phyloP scores from a whole-genome alignment of 179 eudicot genomes.

The Heliamphora pulchella region DNA sequence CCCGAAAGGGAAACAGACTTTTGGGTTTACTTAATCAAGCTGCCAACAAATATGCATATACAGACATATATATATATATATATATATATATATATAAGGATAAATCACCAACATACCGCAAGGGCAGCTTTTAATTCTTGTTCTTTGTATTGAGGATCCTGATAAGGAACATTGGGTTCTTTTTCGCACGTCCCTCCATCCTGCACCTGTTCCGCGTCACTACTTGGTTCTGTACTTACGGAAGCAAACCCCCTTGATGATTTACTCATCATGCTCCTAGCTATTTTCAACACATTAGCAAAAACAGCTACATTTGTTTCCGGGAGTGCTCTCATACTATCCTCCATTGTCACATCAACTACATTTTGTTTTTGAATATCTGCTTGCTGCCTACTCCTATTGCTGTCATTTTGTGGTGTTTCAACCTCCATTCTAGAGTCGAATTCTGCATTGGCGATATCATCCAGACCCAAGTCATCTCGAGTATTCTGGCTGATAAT shows the following conservation, averaged over 20 bases:
- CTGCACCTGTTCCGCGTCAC: slow-evolving; percentile 23
- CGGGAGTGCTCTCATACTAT: slow-evolving; percentile 39
- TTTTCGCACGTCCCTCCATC: slow-evolving; percentile 26
- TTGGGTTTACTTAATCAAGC: not conserved
- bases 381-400: slow-evolving; percentile 31
- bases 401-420: slow-evolving; percentile 34
- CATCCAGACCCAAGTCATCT: slow-evolving; percentile 32
- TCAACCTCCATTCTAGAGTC: slow-evolving; percentile 29
- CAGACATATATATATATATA: not conserved
- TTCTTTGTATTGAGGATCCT: slow-evolving; percentile 36
- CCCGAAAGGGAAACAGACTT: not conserved
- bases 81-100: not conserved
- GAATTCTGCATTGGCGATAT: slow-evolving; percentile 31
- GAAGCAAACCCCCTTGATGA: slow-evolving; percentile 40
- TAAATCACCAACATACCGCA: slow-evolving; percentile 41
- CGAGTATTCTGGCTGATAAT: slow-evolving; percentile 26
- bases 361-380: slow-evolving; percentile 29
- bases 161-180: slow-evolving; percentile 26
- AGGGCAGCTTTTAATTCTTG: slow-evolving; percentile 63
- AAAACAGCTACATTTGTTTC: slow-evolving; percentile 27
- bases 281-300: slow-evolving; percentile 30
- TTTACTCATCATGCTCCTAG: slow-evolving; percentile 43
- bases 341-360: slow-evolving; percentile 42
- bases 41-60: not conserved
- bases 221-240: slow-evolving; percentile 29